Base-by-base conservation (phyloP, 2,329 filamentous ascomycete genomes). In the Pseudopyrenochaeta lycopersici region DNA sequence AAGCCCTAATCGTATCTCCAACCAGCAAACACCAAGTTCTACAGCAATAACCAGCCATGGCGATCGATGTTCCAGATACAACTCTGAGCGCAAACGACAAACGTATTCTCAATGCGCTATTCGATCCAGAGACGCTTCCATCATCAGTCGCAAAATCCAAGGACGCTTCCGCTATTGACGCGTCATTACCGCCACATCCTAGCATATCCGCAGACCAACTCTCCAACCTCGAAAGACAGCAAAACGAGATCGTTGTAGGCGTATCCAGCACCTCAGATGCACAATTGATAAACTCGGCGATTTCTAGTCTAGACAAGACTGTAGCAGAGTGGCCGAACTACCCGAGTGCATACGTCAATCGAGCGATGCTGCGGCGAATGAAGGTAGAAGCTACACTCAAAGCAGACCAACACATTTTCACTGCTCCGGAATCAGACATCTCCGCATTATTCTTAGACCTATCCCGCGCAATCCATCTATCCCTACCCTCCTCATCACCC, bases 321-420 rank as follows among this genome's bases (percentile, higher is more conserved):
- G 84, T 92, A 35, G 66, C 77, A 2, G 74, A 83, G 20, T 71
- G 85, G 47, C 88, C 90, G 2, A 74, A 78, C 29, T 93, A 93
- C 73, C 89, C 90, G 18, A 90, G 88, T 58, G 88, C 87, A 5
- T 84, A 86, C 52, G 90, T 92, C 71, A 93, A 94, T 74, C 83
- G 90, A 44, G 90, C 88, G 2, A 90, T 93, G 72, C 82, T 88
- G 7, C 64, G 84, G 27, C 78, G 88, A 18, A 79, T 88, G 42
- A 75, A 87, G 50, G 86, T 88, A 4, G 68, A 71, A 56, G 44
- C 53, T n/a, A 6, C 54, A n/a, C 7, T 68, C 2, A 10, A 33
- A 39, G 33, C 46, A 7, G n/a, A 30, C 1, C 39, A 56, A 18
- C 50, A 46, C 3, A 58, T 68, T 3, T 73, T 63, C 58, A 46